These are phyloP conservation scores for Cladorrhinum samala DNA, from an alignment of 495 filamentous ascomycete species.

Conservation along the genomic window DNA sequence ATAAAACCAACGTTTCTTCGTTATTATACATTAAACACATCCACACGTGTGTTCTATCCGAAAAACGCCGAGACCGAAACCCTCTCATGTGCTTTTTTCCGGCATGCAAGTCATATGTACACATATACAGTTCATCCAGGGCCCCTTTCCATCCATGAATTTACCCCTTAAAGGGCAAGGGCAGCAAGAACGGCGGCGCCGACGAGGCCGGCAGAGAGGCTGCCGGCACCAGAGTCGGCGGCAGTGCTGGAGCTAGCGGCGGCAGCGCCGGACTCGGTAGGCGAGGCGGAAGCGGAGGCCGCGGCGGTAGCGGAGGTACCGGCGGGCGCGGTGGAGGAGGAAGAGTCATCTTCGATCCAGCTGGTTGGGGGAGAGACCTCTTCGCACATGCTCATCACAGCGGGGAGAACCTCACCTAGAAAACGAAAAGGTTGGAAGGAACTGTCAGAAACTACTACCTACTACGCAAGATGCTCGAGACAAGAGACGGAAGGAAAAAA, in stretches of 20 bases:
- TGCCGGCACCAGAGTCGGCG: not conserved
- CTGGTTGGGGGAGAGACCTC: conserved; percentile 7
- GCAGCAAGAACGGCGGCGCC: not conserved
- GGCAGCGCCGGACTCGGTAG: not conserved
- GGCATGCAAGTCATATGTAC: not conserved
- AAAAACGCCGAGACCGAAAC: too few relatives aligned
- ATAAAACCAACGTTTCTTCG: not conserved
- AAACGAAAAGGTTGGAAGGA: not conserved
- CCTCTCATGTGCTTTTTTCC: too few relatives aligned
- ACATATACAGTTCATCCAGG: not conserved
- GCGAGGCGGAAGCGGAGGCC: not conserved
- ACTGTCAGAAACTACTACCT: too few relatives aligned
- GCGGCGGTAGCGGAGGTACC: not conserved
- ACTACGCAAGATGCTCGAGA: conserved; percentile 4
- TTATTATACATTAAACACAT: not conserved
- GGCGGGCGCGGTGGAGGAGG: not conserved
- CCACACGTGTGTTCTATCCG: too few relatives aligned
- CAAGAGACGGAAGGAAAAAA: too few relatives aligned
- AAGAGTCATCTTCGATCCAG: not conserved
- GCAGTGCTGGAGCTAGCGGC: not conserved
- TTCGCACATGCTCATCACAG: conserved; percentile 16
- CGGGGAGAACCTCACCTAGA: conserved; percentile 18
- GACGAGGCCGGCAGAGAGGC: conserved; percentile 1
- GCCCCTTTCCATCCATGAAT: too few relatives aligned
- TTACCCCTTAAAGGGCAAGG: not conserved